Percentiles rank a stretch among this genome's conserved stretches.
These are phyloP conservation scores for Termitomyces sp. DNA, from an alignment of 768 basidiomycete species.

Conservation along the genomic window DNA sequence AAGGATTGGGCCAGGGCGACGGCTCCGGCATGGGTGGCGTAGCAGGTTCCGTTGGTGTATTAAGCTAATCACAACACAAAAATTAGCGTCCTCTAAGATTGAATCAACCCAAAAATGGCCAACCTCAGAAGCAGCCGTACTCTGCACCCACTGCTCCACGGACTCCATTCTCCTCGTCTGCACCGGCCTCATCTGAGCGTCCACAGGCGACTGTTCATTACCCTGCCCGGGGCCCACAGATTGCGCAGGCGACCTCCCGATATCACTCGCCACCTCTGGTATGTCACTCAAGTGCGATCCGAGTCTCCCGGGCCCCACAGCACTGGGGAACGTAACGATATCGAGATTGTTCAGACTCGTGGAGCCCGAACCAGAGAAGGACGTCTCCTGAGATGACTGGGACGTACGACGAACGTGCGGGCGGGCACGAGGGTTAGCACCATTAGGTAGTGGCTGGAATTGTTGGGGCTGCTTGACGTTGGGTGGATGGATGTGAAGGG, in stretches of 20 bases:
- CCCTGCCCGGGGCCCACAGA: slow-evolving; percentile 8
- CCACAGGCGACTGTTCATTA: neutral
- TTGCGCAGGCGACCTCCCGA: slow-evolving; percentile 5
- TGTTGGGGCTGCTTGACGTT: slow-evolving; percentile 8
- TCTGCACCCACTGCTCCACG: slow-evolving; percentile 9
- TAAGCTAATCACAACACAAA: neutral
- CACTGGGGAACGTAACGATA: slow-evolving; percentile 12
- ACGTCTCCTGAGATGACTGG: slow-evolving; percentile 11
- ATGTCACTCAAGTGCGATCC: slow-evolving; percentile 14
- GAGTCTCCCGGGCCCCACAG: neutral
- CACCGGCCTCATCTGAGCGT: neutral
- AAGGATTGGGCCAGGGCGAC: slow-evolving; percentile 3
- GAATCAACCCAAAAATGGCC: neutral
- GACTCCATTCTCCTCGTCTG: neutral
- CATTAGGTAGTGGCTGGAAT: slow-evolving; percentile 11
- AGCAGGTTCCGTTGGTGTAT: slow-evolving; percentile 3
- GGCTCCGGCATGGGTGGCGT: neutral
- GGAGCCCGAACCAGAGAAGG: slow-evolving; percentile 10
- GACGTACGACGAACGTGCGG: slow-evolving; percentile 5
- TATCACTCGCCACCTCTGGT: slow-evolving; percentile 14
- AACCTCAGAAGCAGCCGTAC: slow-evolving; percentile 7
- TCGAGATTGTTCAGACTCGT: slow-evolving; percentile 11
- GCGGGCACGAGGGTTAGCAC: neutral
- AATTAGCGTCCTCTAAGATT: neutral
- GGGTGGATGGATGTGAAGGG: slow-evolving; percentile 7